phyloP scores from a whole-genome alignment of 306 rosid genomes.

The Adenanthera pavonina region DNA sequence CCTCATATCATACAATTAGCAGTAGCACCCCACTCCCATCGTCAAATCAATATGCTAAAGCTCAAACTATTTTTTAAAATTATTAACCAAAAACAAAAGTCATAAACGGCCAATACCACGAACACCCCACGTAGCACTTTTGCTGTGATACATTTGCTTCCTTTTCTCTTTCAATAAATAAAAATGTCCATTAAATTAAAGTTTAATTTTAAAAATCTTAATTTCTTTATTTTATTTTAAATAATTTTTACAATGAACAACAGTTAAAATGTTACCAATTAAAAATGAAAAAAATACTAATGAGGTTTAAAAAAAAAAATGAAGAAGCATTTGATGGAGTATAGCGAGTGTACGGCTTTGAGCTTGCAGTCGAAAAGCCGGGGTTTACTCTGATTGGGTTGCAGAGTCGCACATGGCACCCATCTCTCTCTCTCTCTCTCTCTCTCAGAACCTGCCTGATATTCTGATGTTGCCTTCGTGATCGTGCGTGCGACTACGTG shows the following conservation, averaged over 20 bases:
- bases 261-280: too few relatives aligned
- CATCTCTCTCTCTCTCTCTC: not conserved
- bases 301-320: not conserved
- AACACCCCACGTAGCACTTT: constrained; percentile 15
- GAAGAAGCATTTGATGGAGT: too few relatives aligned
- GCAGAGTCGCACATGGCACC: constrained; percentile 62
- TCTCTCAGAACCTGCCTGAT: constrained; percentile 11
- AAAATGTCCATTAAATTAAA: too few relatives aligned
- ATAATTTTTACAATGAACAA: too few relatives aligned
- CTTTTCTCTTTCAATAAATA: too few relatives aligned
- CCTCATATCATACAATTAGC: too few relatives aligned
- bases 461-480: constrained; percentile 37
- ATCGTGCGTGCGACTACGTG: constrained; percentile 49
- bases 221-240: too few relatives aligned
- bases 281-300: not conserved
- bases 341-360: not conserved
- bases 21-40: too few relatives aligned
- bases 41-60: not conserved
- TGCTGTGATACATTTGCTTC: not conserved
- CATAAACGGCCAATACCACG: not conserved
- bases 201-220: too few relatives aligned
- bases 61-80: too few relatives aligned
- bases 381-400: constrained; percentile 29
- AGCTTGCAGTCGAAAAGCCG: constrained; percentile 12
- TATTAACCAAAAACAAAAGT: not conserved